A percentile compares a stretch with the other conserved stretches of the same genome.
phyloP scores from a whole-genome alignment of 2,329 filamentous ascomycete genomes.

The Achaetomium macrosporum region DNA sequence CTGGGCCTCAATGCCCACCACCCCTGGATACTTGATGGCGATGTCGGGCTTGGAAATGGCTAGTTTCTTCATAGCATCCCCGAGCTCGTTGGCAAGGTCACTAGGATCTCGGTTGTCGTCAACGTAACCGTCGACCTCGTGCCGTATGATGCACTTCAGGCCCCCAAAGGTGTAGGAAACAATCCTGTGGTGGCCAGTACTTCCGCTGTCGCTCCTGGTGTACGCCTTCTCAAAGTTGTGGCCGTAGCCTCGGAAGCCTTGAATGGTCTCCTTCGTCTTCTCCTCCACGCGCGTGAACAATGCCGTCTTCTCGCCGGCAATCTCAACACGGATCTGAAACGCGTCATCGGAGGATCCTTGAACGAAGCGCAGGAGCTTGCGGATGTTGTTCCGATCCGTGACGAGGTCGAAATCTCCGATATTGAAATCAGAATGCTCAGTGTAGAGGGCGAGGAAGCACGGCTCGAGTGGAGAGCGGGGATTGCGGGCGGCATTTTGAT shows the following conservation, averaged over 20 bases:
- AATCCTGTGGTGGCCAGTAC: not conserved
- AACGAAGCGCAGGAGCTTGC: conserved; percentile 43
- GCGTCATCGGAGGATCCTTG: conserved; percentile 28
- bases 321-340: conserved; percentile 40
- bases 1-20: not conserved
- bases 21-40: not conserved
- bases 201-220: not conserved
- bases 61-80: not conserved
- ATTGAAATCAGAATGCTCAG: conserved; percentile 34
- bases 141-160: not conserved
- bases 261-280: not conserved
- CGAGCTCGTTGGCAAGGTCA: not conserved
- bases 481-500: conserved; percentile 41
- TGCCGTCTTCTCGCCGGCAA: conserved; percentile 15
- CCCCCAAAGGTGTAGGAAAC: not conserved
- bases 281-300: not conserved
- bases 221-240: not conserved
- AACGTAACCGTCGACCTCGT: not conserved
- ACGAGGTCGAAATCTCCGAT: conserved; percentile 36
- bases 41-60: not conserved
- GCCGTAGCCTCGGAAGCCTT: not conserved
- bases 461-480: conserved; percentile 41
- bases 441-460: conserved; percentile 39
- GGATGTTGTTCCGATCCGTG: conserved; percentile 43
- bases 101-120: not conserved